Evolutionary conservation across 2,329 filamentous ascomycete species (phyloP).

Genomic region (Cladophialophora immunda): DNA sequence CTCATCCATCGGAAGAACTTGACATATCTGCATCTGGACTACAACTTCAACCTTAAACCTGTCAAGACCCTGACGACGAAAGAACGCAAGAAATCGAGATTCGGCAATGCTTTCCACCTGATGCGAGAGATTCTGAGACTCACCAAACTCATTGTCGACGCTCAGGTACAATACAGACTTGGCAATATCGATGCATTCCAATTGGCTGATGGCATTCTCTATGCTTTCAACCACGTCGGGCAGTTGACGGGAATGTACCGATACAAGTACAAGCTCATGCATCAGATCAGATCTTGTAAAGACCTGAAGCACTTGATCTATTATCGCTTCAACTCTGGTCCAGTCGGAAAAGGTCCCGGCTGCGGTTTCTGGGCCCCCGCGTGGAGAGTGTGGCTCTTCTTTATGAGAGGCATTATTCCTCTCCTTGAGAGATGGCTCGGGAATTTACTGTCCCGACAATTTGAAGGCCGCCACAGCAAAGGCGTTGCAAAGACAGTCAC

Average conservation of each 20-base stretch:
- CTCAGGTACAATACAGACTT: constrained; percentile 95
- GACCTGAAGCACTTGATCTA: constrained; percentile 99
- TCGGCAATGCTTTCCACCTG: constrained; percentile 97
- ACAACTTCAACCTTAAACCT: constrained; percentile 99
- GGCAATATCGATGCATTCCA: constrained; percentile 99
- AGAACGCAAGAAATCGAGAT: constrained; percentile 98
- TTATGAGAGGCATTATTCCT: constrained; percentile 98
- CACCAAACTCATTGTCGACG: constrained; percentile 97
- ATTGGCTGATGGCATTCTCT: constrained; percentile 96
- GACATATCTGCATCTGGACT: constrained; percentile 97
- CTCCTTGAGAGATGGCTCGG: constrained; percentile 96
- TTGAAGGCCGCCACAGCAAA: constrained; percentile 98
- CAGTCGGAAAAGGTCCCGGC: constrained; percentile 95
- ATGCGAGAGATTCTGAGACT: constrained; percentile 97
- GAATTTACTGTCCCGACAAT: constrained; percentile 94
- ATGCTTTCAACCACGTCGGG: constrained; percentile 98
- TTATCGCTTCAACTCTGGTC: constrained; percentile 96
- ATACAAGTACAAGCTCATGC: constrained; percentile 99
- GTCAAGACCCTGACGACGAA: constrained; percentile 99
- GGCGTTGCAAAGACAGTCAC: constrained; percentile 99
- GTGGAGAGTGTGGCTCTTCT: constrained; percentile 99
- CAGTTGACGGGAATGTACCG: constrained; percentile 99
- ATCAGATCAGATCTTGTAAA: constrained; percentile 98
- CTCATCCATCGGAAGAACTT: constrained; percentile 98
- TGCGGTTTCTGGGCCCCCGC: constrained; percentile 99